Conservation (phyloP, 495 filamentous ascomycete species). For the Penicillium verhagenii region DNA sequence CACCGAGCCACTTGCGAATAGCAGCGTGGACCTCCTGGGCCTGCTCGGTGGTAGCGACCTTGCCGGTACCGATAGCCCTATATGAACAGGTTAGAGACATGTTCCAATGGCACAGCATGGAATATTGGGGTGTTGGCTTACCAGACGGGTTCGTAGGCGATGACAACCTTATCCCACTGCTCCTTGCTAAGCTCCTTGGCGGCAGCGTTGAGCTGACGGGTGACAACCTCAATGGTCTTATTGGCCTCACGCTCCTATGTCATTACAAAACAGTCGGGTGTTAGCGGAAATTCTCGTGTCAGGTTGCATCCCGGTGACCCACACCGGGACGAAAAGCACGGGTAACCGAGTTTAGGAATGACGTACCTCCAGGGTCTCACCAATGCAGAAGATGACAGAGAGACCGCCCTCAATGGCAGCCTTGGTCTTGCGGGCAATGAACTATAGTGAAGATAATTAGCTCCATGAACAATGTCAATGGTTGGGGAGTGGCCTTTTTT, state of each 20-base stretch:
- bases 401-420: slow-evolving; percentile 82
- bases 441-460: slow-evolving; percentile 34
- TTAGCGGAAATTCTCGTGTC: slow-evolving; percentile 22
- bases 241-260: slow-evolving; percentile 74
- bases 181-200: slow-evolving; percentile 58
- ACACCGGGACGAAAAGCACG: slow-evolving; percentile 29
- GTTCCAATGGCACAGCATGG: not conserved
- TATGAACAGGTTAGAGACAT: slow-evolving; percentile 6
- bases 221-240: slow-evolving; percentile 89
- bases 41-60: slow-evolving; percentile 91
- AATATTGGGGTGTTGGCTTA: slow-evolving; percentile 21
- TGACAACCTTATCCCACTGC: slow-evolving; percentile 91
- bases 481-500: not conserved
- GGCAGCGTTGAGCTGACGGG: slow-evolving; percentile 69
- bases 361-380: slow-evolving; percentile 79
- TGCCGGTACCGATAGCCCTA: slow-evolving; percentile 93
- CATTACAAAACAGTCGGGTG: slow-evolving; percentile 23
- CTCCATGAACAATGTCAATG: not conserved
- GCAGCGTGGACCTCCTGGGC: slow-evolving; percentile 93
- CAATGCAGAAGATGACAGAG: slow-evolving; percentile 92
- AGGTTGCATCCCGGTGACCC: slow-evolving; percentile 23
- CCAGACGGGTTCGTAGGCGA: slow-evolving; percentile 99
- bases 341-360: slow-evolving; percentile 22
- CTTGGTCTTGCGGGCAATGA: slow-evolving; percentile 91
- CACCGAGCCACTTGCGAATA: slow-evolving; percentile 84